Conservation (phyloP, 2,329 filamentous ascomycete species). For the Mycosphaerella sp. region DNA sequence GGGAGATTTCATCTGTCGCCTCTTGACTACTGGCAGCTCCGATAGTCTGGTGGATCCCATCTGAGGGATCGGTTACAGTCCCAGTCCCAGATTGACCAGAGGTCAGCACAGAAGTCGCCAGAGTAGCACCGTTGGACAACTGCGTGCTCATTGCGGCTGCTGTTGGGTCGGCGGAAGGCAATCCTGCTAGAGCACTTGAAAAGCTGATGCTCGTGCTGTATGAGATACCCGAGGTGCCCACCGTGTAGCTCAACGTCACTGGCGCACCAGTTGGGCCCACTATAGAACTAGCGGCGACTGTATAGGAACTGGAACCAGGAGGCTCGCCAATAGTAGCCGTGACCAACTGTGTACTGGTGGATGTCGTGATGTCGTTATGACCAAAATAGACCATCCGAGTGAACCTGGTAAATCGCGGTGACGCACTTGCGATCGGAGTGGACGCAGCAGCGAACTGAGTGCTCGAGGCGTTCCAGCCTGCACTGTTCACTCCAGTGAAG, state of each 20-base stretch:
- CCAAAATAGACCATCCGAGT: constrained; percentile 25
- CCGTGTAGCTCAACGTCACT: not conserved
- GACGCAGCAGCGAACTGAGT: constrained; percentile 2
- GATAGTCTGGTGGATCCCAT: constrained; percentile 1
- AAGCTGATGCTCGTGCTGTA: constrained; percentile 14
- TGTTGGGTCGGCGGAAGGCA: not conserved
- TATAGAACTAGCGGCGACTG: not conserved
- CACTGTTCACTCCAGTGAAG: constrained; percentile 24
- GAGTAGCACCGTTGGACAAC: not conserved
- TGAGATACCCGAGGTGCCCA: not conserved
- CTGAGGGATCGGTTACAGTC: not conserved
- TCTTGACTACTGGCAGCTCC: not conserved
- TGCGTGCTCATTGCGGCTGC: not conserved
- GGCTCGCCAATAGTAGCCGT: constrained; percentile 24
- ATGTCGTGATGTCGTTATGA: constrained; percentile 24
- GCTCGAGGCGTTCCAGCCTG: constrained; percentile 27
- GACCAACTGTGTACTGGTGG: constrained; percentile 24
- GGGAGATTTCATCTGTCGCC: not conserved
- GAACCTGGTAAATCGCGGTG: constrained; percentile 19
- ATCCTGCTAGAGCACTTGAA: not conserved
- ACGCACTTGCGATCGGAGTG: not conserved
- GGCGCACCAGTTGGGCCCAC: not conserved
- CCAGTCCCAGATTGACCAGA: not conserved
- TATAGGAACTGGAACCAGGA: not conserved
- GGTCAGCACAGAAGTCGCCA: not conserved